Base-by-base conservation (phyloP, 2,329 filamentous ascomycete genomes). In the Fusarium concolor region DNA sequence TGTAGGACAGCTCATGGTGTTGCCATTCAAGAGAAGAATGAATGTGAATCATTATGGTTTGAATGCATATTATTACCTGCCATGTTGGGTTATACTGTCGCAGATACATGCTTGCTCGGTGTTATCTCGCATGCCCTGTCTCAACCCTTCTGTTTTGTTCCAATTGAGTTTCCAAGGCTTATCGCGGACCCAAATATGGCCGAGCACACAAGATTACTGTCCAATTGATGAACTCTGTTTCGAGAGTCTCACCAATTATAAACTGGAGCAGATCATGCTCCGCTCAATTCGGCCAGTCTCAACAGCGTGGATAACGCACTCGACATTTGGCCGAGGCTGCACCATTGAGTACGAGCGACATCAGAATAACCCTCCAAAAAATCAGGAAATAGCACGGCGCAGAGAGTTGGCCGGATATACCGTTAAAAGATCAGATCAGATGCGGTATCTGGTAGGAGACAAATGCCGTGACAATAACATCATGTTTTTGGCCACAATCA, bases 391-490 rank as follows among this genome's bases (percentile, higher is more conserved):
- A 60, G 33, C 26, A 12, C 29, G 37, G 37, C 31, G 24, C 22
- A 47, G 20, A 55, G 18, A 4, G 11, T 26, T 9, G 6, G 47
- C 2, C 56, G 61, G 41, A 53, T 58, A 65, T 52, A 59, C 44
- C 52, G 26, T 63, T 26, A 10, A 62, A 43, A 31, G 59, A 64
- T 60, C 35, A 53, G 41, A 64, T 64, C 39, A 59, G 61, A 65
- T 46, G 45, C 53, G 60, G 45, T 38, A 52, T 46, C 59, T 59
- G 11, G 18, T 35, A 41, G 59, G 35, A 63, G 41, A 29, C 11
- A 22, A 58, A 44, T 64, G 43, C 44, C 60, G 61, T 64, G 60
- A 64, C 26, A 59, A 59, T 65, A 59, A 37, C 60, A 64, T 65
- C 45, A 65, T 45, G 6, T 10, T 18, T 15, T 33, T 64, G 39